These are phyloP conservation scores for Hippophae gyantsensis DNA, from an alignment of 306 rosid genomes.

Conservation along the genomic window DNA sequence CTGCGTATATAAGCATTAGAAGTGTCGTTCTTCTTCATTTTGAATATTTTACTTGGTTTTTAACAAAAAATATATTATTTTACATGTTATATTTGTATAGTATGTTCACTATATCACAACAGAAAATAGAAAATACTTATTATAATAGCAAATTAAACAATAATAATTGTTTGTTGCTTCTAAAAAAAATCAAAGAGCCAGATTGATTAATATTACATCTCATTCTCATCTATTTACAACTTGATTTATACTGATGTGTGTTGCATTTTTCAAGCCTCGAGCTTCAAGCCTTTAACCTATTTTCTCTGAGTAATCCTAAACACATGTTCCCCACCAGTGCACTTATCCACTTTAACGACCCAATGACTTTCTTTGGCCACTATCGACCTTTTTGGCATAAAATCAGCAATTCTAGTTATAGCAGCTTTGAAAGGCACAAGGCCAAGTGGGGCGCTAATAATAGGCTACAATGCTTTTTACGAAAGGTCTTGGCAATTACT, in stretches of 20 bases:
- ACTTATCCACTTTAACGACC: constrained; percentile 39
- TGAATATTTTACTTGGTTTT: too few species aligned
- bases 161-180: not conserved
- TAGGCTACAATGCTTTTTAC: too few species aligned
- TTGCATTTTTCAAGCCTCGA: not conserved
- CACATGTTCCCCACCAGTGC: constrained; percentile 48
- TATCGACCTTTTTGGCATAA: not conserved
- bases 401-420: not conserved
- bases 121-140: too few species aligned
- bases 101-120: too few species aligned
- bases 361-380: constrained; percentile 23
- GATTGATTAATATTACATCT: not conserved
- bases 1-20: too few species aligned
- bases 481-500: too few species aligned
- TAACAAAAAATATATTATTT: too few species aligned
- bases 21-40: too few species aligned
- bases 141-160: too few species aligned
- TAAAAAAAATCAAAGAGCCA: not conserved
- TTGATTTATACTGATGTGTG: not conserved
- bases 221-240: not conserved
- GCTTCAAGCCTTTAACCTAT: constrained; percentile 13
- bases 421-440: too few species aligned
- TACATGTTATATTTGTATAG: too few species aligned
- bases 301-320: constrained; percentile 25
- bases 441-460: too few species aligned